Base-by-base conservation (phyloP, 2,329 filamentous ascomycete species). In the Didymella glomerata region DNA sequence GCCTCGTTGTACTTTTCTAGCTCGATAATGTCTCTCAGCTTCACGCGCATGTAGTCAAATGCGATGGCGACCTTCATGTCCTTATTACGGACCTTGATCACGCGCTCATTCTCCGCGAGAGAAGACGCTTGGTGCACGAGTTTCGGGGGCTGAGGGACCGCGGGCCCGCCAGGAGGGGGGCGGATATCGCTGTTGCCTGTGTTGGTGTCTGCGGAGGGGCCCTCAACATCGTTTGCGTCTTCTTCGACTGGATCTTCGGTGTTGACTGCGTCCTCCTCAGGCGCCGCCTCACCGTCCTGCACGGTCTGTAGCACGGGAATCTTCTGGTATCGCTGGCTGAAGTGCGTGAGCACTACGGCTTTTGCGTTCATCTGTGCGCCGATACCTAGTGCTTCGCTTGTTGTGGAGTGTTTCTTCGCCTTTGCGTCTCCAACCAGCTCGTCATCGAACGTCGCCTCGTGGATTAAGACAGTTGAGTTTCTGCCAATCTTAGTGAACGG, bases 361-460 rank as follows among this genome's bases (percentile, higher is more conserved):
- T 88, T 86, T 0, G 93, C 95, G 27, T 85, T 78, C 95, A 99
- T 99, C 45, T 82, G 79, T 13, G 85, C 83, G 1, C 90, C 94
- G 3, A 98, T 85, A 44, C 82, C 83, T 3, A 99, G 84, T 1
- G 95, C 95, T 79, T 99, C 95, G 14, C 85, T 85, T 62, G 93
- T 91, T 9, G 95, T 99, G 38, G 86, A 91, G 80, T 99, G 95
- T 72, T 90, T 93, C 85, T 99, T 99, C 50, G 90, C 91, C 27
- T 84, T 74, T 4, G 95, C 95, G 70, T 97, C 93, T 16, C 84
- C 86, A 38, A 78, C 69, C 68, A 97, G 85, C 69, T 95, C 91
- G 73, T 97, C 92, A 67, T 95, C 92, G 73, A 99, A 98, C 0
- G 95, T 99, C 62, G 93, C 93, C 83, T 99, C 95, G 80, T 99